Evolutionary conservation across 257 asterid species (phyloP).

Genomic region (Nicotiana knightiana): DNA sequence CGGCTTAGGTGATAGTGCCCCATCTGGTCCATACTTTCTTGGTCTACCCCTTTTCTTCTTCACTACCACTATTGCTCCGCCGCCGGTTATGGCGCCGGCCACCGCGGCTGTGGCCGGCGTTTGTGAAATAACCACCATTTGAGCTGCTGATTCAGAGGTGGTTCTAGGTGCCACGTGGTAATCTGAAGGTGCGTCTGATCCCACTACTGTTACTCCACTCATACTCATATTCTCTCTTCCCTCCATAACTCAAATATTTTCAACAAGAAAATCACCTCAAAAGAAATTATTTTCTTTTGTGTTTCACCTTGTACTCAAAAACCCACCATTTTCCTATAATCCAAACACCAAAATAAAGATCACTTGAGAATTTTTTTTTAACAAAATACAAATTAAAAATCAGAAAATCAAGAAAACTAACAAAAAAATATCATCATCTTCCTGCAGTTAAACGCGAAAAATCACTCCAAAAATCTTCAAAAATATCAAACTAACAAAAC

Average conservation of each 20-base stretch:
- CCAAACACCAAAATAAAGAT: conserved; percentile 8
- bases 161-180: conserved; percentile 76
- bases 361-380: conserved; percentile 1
- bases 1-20: conserved; percentile 82
- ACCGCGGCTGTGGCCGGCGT: conserved; percentile 28
- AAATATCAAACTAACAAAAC: background rate
- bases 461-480: background rate
- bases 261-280: background rate
- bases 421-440: conserved; percentile 13
- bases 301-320: conserved; percentile 24
- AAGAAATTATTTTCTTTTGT: background rate
- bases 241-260: conserved; percentile 36
- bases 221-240: conserved; percentile 19
- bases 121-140: conserved; percentile 18
- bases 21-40: conserved; percentile 82
- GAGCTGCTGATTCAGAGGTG: conserved; percentile 32
- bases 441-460: background rate
- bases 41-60: conserved; percentile 96
- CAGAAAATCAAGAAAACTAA: background rate
- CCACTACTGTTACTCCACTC: conserved; percentile 80
- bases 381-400: background rate
- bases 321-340: conserved; percentile 21
- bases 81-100: conserved; percentile 4
- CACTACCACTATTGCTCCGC: background rate
- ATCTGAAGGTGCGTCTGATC: conserved; percentile 91